A percentile compares a stretch with the other conserved stretches of the same genome.
Evolutionary conservation across 345 rosid genomes (phyloP).

Genomic region (Lagerstroemia speciosa): DNA sequence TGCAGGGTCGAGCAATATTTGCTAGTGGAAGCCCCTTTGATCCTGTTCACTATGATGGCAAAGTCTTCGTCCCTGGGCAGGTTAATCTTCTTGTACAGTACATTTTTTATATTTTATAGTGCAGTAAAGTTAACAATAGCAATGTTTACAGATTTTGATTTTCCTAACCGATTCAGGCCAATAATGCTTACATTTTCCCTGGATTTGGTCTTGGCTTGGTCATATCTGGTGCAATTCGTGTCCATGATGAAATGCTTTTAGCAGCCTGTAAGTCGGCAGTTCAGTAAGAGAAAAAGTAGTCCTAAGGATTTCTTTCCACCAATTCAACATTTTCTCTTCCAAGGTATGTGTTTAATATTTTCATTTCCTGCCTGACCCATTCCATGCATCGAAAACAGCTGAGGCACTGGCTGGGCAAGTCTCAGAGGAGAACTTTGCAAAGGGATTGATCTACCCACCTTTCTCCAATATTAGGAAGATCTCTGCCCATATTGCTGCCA

Average conservation of each 20-base stretch:
- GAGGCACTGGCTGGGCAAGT: slow-evolving; percentile 89
- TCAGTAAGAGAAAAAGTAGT: no score
- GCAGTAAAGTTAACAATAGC: no score
- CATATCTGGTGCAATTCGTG: slow-evolving; percentile 80
- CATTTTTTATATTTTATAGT: neutral
- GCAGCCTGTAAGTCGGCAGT: slow-evolving; percentile 95
- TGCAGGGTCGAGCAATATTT: slow-evolving; percentile 86
- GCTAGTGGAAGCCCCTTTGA: slow-evolving; percentile 99
- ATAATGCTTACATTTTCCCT: slow-evolving; percentile 93
- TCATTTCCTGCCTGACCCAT: neutral
- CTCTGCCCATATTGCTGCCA: slow-evolving; percentile 89
- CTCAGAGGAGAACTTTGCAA: slow-evolving; percentile 46
- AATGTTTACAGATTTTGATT: neutral
- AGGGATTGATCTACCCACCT: slow-evolving; percentile 86
- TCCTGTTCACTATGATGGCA: slow-evolving; percentile 66
- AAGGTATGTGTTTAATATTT: neutral
- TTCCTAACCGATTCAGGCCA: slow-evolving; percentile 36
- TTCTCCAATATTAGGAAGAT: slow-evolving; percentile 72
- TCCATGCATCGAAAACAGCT: slow-evolving; percentile 29
- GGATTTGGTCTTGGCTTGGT: slow-evolving; percentile 91
- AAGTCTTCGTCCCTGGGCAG: slow-evolving; percentile 82
- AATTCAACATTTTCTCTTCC: no score
- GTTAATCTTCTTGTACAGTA: slow-evolving; percentile 18
- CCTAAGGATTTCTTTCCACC: neutral
- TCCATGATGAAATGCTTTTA: slow-evolving; percentile 85